Percentiles rank a stretch among this genome's conserved stretches.
Conservation (phyloP, 2,329 filamentous ascomycete genomes). For the Helotiales sp. region DNA sequence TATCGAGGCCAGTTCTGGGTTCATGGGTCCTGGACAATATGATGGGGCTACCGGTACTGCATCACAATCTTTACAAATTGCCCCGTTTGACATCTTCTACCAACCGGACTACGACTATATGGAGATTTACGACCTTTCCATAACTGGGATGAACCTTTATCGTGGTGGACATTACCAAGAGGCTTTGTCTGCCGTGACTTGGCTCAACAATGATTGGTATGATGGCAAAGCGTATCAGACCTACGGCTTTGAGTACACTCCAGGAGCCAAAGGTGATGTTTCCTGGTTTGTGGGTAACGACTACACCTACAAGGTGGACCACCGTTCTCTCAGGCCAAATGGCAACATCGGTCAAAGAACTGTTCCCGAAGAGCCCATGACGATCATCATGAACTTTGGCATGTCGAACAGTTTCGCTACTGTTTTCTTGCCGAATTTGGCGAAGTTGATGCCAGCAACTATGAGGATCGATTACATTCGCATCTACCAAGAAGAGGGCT, state of each 20-base stretch:
- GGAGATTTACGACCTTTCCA: conserved; percentile 64
- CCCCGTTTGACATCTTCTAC: conserved; percentile 74
- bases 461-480: conserved; percentile 74
- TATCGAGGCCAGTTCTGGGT: conserved; percentile 64
- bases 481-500: conserved; percentile 68
- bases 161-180: conserved; percentile 67
- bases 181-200: conserved; percentile 64
- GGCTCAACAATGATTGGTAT: conserved; percentile 70
- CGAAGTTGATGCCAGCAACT: conserved; percentile 61
- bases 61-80: conserved; percentile 70
- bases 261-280: conserved; percentile 63
- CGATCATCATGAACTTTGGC: conserved; percentile 71
- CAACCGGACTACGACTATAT: conserved; percentile 68
- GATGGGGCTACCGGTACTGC: conserved; percentile 62
- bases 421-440: conserved; percentile 62
- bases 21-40: conserved; percentile 48
- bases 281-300: conserved; percentile 72
- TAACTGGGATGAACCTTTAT: conserved; percentile 64
- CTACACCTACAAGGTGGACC: conserved; percentile 68
- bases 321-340: conserved; percentile 65
- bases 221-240: conserved; percentile 66
- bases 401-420: conserved; percentile 70
- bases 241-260: conserved; percentile 67
- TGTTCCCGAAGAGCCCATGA: conserved; percentile 70
- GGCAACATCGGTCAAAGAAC: conserved; percentile 71